A percentile compares a stretch with the other conserved stretches of the same genome.
Conservation (phyloP, 305 asterid species). For the Solanum hybrid region DNA sequence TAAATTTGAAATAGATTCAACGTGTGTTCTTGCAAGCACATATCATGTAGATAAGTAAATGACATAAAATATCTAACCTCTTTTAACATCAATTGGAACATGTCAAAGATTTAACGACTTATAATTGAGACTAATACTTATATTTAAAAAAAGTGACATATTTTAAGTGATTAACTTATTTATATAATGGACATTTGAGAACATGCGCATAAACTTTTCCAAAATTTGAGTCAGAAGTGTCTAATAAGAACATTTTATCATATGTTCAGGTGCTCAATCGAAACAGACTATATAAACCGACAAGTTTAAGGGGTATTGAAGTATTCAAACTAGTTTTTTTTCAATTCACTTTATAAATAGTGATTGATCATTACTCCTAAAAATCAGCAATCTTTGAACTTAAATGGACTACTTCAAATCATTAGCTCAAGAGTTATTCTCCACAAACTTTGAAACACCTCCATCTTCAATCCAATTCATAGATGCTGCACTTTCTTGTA, state of each 20-base stretch:
- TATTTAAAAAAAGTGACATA: neutral
- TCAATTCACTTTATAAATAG: neutral
- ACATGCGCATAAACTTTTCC: neutral
- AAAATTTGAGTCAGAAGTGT: neutral
- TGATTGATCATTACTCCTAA: neutral
- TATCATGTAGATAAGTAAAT: neutral
- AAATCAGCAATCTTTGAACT: neutral
- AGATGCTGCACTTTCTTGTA: slow-evolving; percentile 51
- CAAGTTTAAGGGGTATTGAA: neutral
- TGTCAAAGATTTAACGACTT: neutral
- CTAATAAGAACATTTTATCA: neutral
- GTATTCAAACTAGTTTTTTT: neutral
- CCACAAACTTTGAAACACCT: slow-evolving; percentile 2
- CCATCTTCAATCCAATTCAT: slow-evolving; percentile 31
- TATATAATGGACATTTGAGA: neutral
- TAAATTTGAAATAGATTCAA: neutral
- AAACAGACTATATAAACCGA: neutral
- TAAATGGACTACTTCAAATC: slow-evolving; percentile 9
- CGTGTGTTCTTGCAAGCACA: neutral
- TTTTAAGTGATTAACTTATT: neutral
- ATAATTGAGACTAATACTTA: neutral
- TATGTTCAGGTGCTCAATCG: neutral
- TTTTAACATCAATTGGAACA: neutral
- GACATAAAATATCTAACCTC: neutral
- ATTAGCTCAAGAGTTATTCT: neutral